Base-by-base conservation (phyloP, 202 grass and related monocot species). In the Bolboschoenoplectus hybrid region DNA sequence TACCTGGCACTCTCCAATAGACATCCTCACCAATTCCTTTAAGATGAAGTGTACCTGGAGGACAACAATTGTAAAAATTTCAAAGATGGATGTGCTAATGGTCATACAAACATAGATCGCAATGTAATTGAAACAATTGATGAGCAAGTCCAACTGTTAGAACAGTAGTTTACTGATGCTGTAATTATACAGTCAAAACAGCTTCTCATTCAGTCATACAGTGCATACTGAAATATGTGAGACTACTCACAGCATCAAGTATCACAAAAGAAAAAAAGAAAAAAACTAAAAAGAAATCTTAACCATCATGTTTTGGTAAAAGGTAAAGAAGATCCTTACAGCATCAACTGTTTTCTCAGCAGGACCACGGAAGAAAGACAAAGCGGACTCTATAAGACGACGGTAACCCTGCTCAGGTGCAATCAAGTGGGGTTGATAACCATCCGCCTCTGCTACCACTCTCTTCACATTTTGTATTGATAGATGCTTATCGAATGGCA, bases 371-470 rank as follows among this genome's bases (percentile, higher is more conserved):
- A 92, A 95, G 80, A 80, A 95, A 77, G 9, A 14, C 41, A 95
- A 85, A 61, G 87, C 80, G 32, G 77, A 61, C 50, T 91, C 90
- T 63, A 95, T 88, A 67, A 93, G 86, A 35, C 88, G 88, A 32
- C 88, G 86, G 38, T 93, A 93, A 52, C 92, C 92, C 87, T 94
- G 88, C 72, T 94, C 92, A 34, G 92, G 92, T 16, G 92, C 89
- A 53, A 95, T 95, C 47, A 95, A 88, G 74, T 95, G 93, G 74
- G 93, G 93, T 66, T 95, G 90, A 86, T 92, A 95, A 51, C 93
- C 93, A 85, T 95, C 93, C 51, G 93, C 93, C 88, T 92, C 85
- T 55, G 93, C 89, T n/a, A 93, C 81, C 8, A 93, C 86, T 74
- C 88, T 90, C 86, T 93, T 93, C 60, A 93, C 91, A 81, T 93